These are phyloP conservation scores for Coemansia sp. DNA, from an alignment of 192 early-diverging fungal genomes.

Conservation along the genomic window DNA sequence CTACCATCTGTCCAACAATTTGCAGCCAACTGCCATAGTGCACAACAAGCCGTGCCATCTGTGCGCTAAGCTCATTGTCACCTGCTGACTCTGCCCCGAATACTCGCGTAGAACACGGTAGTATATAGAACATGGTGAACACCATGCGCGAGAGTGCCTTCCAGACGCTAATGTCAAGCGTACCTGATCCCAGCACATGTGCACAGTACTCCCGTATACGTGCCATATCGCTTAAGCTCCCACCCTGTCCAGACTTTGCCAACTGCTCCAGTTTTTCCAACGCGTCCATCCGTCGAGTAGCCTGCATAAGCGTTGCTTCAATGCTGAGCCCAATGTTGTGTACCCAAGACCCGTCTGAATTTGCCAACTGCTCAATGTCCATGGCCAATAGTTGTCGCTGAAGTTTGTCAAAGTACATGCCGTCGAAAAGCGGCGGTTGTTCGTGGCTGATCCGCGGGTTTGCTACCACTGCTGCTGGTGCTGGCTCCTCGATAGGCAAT, in stretches of 20 bases:
- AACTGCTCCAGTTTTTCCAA: slow-evolving; percentile 39
- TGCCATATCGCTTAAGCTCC: slow-evolving; percentile 12
- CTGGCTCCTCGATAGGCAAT: slow-evolving; percentile 25
- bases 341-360: slow-evolving; percentile 40
- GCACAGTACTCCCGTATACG: slow-evolving; percentile 32
- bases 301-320: slow-evolving; percentile 52
- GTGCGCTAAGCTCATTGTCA: slow-evolving; percentile 2
- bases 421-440: slow-evolving; percentile 36
- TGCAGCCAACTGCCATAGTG: slow-evolving; percentile 44
- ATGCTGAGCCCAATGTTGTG: slow-evolving; percentile 50
- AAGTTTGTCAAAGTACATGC: slow-evolving; percentile 45
- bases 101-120: slow-evolving; percentile 35
- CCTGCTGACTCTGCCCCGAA: slow-evolving; percentile 2
- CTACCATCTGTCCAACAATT: slow-evolving; percentile 41
- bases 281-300: slow-evolving; percentile 27
- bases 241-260: slow-evolving; percentile 11
- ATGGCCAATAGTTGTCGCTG: slow-evolving; percentile 26
- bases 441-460: slow-evolving; percentile 39
- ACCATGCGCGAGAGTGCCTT: slow-evolving; percentile 38
- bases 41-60: slow-evolving; percentile 15
- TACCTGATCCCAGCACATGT: slow-evolving; percentile 37
- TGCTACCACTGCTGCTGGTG: slow-evolving; percentile 19
- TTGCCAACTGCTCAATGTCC: slow-evolving; percentile 23
- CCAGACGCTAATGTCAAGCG: slow-evolving; percentile 28
- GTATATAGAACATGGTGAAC: slow-evolving; percentile 41